Conservation (phyloP, 805 yeast species). For the Starmerella riodocensis region DNA sequence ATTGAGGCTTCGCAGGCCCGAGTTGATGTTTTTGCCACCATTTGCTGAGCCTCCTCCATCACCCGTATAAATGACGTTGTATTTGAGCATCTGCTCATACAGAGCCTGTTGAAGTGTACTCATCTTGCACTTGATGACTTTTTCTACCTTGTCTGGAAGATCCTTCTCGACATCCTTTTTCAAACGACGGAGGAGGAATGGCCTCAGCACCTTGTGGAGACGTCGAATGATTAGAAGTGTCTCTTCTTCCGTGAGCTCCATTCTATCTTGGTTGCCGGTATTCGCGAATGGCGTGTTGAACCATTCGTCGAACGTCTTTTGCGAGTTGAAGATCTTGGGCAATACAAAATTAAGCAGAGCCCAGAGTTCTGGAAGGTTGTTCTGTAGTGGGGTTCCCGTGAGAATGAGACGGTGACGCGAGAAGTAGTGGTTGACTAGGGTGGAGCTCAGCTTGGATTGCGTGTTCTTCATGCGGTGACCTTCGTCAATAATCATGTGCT, state of each 20-base stretch:
- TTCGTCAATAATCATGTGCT: conserved; percentile 96
- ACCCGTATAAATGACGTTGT: conserved; percentile 66
- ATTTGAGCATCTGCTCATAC: conserved; percentile 83
- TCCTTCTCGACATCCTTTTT: conserved; percentile 96
- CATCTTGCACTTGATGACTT: conserved; percentile 86
- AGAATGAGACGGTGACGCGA: conserved; percentile 77
- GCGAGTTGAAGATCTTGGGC: conserved; percentile 93
- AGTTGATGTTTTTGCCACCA: conserved; percentile 27
- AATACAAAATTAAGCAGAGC: conserved; percentile 85
- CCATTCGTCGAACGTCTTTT: conserved; percentile 96
- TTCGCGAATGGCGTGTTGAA: conserved; percentile 95
- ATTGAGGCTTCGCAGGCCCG: conserved; percentile 72
- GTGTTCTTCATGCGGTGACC: conserved; percentile 97
- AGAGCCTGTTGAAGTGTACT: conserved; percentile 70
- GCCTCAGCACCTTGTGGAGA: conserved; percentile 89
- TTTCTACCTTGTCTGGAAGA: conserved; percentile 88
- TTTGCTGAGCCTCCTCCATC: conserved; percentile 23
- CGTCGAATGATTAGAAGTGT: conserved; percentile 84
- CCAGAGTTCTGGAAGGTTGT: conserved; percentile 93
- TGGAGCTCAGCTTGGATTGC: conserved; percentile 71
- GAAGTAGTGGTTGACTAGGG: conserved; percentile 71
- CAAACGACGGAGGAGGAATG: conserved; percentile 83
- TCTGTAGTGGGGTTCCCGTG: conserved; percentile 95
- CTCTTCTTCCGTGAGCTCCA: conserved; percentile 92
- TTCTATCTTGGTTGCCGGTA: conserved; percentile 91